A percentile compares a stretch with the other conserved stretches of the same genome.
phyloP scores from a whole-genome alignment of 345 rosid species.

The sweet orange (Citrus sinensis) region DNA sequence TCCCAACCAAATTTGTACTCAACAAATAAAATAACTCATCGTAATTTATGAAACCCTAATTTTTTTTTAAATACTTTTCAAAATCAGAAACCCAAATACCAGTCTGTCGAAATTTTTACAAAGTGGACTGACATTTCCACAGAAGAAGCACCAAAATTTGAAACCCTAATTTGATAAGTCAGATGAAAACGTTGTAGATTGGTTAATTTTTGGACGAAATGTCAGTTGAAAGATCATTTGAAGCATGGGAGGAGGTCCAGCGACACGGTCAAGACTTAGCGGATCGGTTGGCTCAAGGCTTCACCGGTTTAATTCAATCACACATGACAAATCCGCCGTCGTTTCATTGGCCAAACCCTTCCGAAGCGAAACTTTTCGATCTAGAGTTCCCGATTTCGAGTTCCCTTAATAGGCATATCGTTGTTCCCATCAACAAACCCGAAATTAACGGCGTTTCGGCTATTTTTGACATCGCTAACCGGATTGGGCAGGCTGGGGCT shows the following conservation, averaged over 20 bases:
- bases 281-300: slow-evolving; percentile 83
- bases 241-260: slow-evolving; percentile 98
- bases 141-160: background rate
- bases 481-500: slow-evolving; percentile 87
- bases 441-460: slow-evolving; percentile 63
- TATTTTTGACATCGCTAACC: slow-evolving; percentile 68
- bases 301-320: slow-evolving; percentile 73
- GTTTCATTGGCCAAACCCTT: slow-evolving; percentile 67
- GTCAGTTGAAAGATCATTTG: slow-evolving; percentile 89
- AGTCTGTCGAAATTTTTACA: background rate
- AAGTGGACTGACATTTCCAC: background rate
- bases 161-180: slow-evolving; percentile 5
- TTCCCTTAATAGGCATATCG: slow-evolving; percentile 43
- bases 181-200: background rate
- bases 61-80: background rate
- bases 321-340: slow-evolving; percentile 61
- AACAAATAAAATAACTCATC: background rate
- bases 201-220: slow-evolving; percentile 26
- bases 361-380: slow-evolving; percentile 57
- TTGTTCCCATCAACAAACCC: slow-evolving; percentile 36
- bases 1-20: background rate
- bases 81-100: background rate
- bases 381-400: slow-evolving; percentile 57
- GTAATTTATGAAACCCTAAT: background rate
- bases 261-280: slow-evolving; percentile 93